These are phyloP conservation scores for Penicillium sp. DNA, from an alignment of 2,329 filamentous ascomycete species.

Conservation along the genomic window DNA sequence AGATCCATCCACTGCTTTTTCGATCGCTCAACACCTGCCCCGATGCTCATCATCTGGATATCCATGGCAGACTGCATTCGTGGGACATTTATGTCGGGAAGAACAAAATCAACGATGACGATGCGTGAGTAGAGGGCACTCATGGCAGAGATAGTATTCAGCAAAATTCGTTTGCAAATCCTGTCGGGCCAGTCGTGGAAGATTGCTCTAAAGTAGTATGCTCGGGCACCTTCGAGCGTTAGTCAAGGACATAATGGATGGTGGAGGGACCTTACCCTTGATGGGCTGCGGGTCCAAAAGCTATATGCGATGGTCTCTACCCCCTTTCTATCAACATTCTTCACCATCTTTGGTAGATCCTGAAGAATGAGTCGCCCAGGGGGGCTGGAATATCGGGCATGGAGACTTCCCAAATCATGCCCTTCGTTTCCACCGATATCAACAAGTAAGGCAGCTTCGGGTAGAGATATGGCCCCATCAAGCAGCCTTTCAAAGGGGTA, in stretches of 20 bases:
- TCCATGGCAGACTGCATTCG: slow-evolving; percentile 34
- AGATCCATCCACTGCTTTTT: slow-evolving; percentile 33
- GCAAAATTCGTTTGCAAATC: slow-evolving; percentile 33
- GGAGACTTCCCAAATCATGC: slow-evolving; percentile 36
- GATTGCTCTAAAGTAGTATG: slow-evolving; percentile 40
- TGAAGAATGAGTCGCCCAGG: slow-evolving; percentile 41
- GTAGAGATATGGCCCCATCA: slow-evolving; percentile 19
- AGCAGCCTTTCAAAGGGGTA: slow-evolving; percentile 30
- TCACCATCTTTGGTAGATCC: slow-evolving; percentile 37
- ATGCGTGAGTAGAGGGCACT: slow-evolving; percentile 31
- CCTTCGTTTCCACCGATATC: slow-evolving; percentile 47
- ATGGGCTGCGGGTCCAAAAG: slow-evolving; percentile 36
- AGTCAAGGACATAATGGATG: not conserved
- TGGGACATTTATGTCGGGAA: slow-evolving; percentile 30
- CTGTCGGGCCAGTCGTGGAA: slow-evolving; percentile 42
- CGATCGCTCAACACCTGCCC: slow-evolving; percentile 35
- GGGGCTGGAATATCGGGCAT: slow-evolving; percentile 30
- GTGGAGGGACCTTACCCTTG: slow-evolving; percentile 3
- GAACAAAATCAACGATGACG: slow-evolving; percentile 38
- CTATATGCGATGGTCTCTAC: slow-evolving; percentile 34
- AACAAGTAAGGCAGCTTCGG: slow-evolving; percentile 38
- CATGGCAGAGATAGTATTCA: slow-evolving; percentile 35
- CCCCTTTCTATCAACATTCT: slow-evolving; percentile 9
- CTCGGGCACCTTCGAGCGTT: slow-evolving; percentile 23
- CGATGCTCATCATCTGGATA: slow-evolving; percentile 42